Evolutionary conservation across 164 flowering plant genomes (phyloP).

Genomic region (Piper longum): DNA sequence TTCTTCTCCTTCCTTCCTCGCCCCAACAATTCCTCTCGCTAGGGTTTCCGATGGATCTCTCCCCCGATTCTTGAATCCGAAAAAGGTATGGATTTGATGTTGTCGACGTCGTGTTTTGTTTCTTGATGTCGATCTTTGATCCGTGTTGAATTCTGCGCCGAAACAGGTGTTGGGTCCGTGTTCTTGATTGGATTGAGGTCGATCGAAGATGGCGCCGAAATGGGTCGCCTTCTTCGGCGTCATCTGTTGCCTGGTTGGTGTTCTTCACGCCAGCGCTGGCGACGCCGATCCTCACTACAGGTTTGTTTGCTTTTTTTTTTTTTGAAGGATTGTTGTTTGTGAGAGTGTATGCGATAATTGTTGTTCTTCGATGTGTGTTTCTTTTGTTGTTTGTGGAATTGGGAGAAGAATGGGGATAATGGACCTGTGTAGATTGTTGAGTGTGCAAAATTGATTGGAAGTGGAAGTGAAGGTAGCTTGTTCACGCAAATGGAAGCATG

Average conservation of each 20-base stretch:
- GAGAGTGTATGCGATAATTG: background rate
- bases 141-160: too few relatives aligned
- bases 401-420: slow-evolving; percentile 12
- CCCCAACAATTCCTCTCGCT: too few relatives aligned
- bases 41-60: too few relatives aligned
- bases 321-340: background rate
- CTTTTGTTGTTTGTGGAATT: background rate
- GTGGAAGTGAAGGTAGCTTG: background rate
- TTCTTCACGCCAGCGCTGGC: slow-evolving; percentile 6
- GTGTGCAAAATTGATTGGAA: slow-evolving; percentile 34
- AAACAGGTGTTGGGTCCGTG: too few relatives aligned
- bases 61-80: too few relatives aligned
- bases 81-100: too few relatives aligned
- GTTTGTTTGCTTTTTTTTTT: slow-evolving; percentile 1
- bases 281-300: slow-evolving; percentile 8
- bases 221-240: slow-evolving; percentile 1
- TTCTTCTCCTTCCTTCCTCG: too few relatives aligned
- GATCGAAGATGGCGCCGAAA: background rate
- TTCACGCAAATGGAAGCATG: too few relatives aligned
- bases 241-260: background rate
- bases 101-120: too few relatives aligned
- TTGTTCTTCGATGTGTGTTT: background rate
- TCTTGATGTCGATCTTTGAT: too few relatives aligned
- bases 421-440: slow-evolving; percentile 44
- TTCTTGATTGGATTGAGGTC: too few relatives aligned